phyloP scores from a whole-genome alignment of 352 stramenopile species.

The Phytophthora idaei region DNA sequence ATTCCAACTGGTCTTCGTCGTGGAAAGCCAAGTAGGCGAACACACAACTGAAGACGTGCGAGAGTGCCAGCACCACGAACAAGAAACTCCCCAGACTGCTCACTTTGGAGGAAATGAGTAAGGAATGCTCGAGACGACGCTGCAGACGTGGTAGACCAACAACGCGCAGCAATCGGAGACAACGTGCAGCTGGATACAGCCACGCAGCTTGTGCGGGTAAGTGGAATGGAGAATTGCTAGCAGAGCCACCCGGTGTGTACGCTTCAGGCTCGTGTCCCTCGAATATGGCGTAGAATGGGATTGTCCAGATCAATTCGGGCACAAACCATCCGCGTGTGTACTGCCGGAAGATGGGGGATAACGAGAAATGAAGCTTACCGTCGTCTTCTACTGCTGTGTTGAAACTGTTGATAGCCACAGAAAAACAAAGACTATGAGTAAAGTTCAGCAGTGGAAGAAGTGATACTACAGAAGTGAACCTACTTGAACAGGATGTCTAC shows the following conservation, averaged over 20 bases:
- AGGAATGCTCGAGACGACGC: constrained; percentile 66
- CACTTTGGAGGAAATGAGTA: constrained; percentile 80
- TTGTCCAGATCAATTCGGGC: constrained; percentile 65
- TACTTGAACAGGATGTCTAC: constrained; percentile 81
- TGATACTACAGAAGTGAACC: not conserved
- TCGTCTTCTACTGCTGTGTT: constrained; percentile 76
- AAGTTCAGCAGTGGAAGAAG: not conserved
- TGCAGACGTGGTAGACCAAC: constrained; percentile 60
- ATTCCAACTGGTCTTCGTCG: constrained; percentile 51
- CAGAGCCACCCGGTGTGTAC: constrained; percentile 14
- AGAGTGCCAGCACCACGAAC: constrained; percentile 72
- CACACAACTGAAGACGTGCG: constrained; percentile 83
- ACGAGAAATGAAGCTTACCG: constrained; percentile 75
- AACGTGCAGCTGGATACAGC: constrained; percentile 57
- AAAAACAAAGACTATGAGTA: not conserved
- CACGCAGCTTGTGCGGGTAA: constrained; percentile 30
- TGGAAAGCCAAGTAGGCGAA: constrained; percentile 77
- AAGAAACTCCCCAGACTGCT: constrained; percentile 79
- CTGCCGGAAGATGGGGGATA: constrained; percentile 50
- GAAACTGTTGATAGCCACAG: constrained; percentile 46
- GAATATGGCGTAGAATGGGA: constrained; percentile 73
- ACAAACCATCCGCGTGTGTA: constrained; percentile 67
- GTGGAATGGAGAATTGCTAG: constrained; percentile 26
- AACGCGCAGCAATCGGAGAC: constrained; percentile 60
- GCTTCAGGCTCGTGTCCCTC: constrained; percentile 33